Base-by-base conservation (phyloP, 768 basidiomycete genomes). In the Kwoniella newhampshirensis region DNA sequence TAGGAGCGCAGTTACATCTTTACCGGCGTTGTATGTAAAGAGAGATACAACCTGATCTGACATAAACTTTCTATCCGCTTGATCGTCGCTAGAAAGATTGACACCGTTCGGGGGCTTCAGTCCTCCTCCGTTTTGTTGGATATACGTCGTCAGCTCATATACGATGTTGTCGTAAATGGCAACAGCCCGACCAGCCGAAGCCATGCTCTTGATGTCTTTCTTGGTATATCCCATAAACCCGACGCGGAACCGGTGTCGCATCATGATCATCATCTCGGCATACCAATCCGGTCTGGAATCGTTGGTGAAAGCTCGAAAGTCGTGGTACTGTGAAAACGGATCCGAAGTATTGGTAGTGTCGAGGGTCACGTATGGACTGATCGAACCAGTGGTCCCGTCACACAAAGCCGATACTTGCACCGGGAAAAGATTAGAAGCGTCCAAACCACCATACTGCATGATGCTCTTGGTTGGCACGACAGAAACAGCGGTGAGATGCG, bases 251-350 rank as follows among this genome's bases (percentile, higher is more conserved):
- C 84, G 86, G 81, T 87, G 96, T 6, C 96, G 88, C 87, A 99
- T 87, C 71, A 83, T 75, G 2, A 89, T 88, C 96, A 99, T 98
- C 57, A 80, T 81, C 78, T 98, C 88, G 63, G 88, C 92, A 76
- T 98, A 99, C 96, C 96, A 99, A 72, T 99, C 96, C 0, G 96
- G 94, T 8, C 96, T 84, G 0, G 87, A 87, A 70, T 98, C 94
- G 57, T 86, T 87, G 32, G 72, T 77, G 71, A 81, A 86, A 0
- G 86, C 86, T 17, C 94, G 88, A 84, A 99, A 99, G 74, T 99
- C 94, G 75, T 98, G 96, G 74, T 98, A 99, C 67, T 85, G 81
- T 0, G 87, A 80, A 67, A 92, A 88, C 17, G 78, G 84, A 70
- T 83, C 82, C 25, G 80, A 71, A 0, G 75, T 73, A 78, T 98